These are phyloP conservation scores for Curvularia spicifera DNA, from an alignment of 2,329 filamentous ascomycete genomes.

Conservation along the genomic window DNA sequence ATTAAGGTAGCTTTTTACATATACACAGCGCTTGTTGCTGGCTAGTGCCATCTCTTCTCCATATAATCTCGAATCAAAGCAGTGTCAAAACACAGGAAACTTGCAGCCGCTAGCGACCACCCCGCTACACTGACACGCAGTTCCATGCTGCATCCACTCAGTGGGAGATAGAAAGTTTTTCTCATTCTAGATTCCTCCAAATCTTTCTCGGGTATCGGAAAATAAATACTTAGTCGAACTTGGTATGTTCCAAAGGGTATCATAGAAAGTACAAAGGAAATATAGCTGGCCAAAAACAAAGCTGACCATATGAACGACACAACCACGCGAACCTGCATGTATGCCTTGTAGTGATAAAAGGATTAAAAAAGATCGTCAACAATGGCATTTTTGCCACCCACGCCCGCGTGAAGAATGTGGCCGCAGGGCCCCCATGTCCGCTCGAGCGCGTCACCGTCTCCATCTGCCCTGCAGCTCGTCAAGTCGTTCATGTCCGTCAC, in stretches of 20 bases:
- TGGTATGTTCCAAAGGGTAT: background rate
- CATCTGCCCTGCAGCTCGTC: slow-evolving; percentile 22
- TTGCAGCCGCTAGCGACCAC: background rate
- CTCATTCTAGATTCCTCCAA: background rate
- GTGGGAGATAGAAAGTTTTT: background rate
- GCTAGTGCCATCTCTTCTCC: too few relatives aligned
- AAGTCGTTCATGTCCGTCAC: slow-evolving; percentile 36
- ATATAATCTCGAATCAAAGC: background rate
- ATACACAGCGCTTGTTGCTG: background rate
- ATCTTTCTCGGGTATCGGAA: background rate
- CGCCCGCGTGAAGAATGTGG: slow-evolving; percentile 22
- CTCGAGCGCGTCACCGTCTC: slow-evolving; percentile 3
- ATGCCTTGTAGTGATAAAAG: background rate
- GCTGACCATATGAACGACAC: background rate
- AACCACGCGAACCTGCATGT: background rate
- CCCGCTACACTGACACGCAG: background rate
- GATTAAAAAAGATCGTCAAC: slow-evolving; percentile 31
- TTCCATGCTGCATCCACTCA: background rate
- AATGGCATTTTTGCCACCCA: slow-evolving; percentile 12
- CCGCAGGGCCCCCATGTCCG: slow-evolving; percentile 23
- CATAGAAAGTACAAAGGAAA: slow-evolving; percentile 1
- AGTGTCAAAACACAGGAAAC: background rate
- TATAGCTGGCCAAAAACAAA: background rate
- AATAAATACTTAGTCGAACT: too few relatives aligned
- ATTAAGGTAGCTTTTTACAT: background rate